These are phyloP conservation scores for Bothriochloa decipiens DNA, from an alignment of 176 grass and related monocot species.

Conservation along the genomic window DNA sequence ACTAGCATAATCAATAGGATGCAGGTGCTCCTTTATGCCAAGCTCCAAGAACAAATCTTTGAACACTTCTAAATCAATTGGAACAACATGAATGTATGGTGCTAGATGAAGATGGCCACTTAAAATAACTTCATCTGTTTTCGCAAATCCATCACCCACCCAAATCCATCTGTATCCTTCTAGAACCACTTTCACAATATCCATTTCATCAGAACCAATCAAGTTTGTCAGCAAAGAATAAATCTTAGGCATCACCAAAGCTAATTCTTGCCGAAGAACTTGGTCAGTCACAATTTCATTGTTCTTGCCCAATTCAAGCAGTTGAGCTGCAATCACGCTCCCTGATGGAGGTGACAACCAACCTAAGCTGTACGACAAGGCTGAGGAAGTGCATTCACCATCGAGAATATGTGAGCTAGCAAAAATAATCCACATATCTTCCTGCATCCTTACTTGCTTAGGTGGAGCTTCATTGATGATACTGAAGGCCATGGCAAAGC, in stretches of 20 bases:
- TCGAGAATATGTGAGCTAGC: conserved; percentile 93
- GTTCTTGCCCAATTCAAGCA: conserved; percentile 97
- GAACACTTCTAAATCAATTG: conserved; percentile 95
- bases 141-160: conserved; percentile 97
- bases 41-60: conserved; percentile 92
- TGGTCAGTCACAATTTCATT: conserved; percentile 94
- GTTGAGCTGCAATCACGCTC: conserved; percentile 93
- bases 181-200: conserved; percentile 92
- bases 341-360: conserved; percentile 90
- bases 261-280: conserved; percentile 84
- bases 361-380: conserved; percentile 78
- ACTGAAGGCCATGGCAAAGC: conserved; percentile 86
- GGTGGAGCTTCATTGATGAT: conserved; percentile 85
- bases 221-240: conserved; percentile 81
- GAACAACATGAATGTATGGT: conserved; percentile 95
- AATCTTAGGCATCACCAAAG: conserved; percentile 89
- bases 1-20: conserved; percentile 82
- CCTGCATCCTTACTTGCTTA: conserved; percentile 88
- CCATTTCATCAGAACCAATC: conserved; percentile 97
- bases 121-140: conserved; percentile 91
- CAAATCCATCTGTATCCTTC: conserved; percentile 97
- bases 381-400: conserved; percentile 91
- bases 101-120: conserved; percentile 89
- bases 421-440: conserved; percentile 97
- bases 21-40: conserved; percentile 81